These are phyloP conservation scores for Allantophomopsis cytisporea DNA, from an alignment of 2,329 filamentous ascomycete genomes.

Conservation along the genomic window DNA sequence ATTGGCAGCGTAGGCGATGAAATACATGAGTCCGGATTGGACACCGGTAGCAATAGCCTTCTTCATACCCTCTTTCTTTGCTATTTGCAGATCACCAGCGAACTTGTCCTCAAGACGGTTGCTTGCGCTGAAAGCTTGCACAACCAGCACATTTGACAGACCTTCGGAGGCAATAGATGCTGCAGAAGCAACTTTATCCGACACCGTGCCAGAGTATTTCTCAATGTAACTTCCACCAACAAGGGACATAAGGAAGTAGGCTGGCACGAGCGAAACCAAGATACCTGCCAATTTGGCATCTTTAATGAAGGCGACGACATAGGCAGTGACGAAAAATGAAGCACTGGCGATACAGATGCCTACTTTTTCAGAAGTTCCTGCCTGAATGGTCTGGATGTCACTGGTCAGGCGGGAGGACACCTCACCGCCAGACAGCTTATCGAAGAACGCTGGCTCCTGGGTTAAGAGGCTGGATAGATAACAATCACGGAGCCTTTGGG, in stretches of 20 bases:
- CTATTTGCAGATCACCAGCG: constrained; percentile 24
- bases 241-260: constrained; percentile 21
- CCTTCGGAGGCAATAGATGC: constrained; percentile 37
- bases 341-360: constrained; percentile 42
- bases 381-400: constrained; percentile 46
- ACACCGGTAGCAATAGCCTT: constrained; percentile 33
- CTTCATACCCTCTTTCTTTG: constrained; percentile 28
- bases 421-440: constrained; percentile 46
- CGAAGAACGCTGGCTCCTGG: constrained; percentile 54
- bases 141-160: constrained; percentile 32
- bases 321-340: constrained; percentile 35
- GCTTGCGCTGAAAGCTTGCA: constrained; percentile 37
- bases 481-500: constrained; percentile 37
- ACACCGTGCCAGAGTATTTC: constrained; percentile 27
- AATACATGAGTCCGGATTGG: constrained; percentile 37
- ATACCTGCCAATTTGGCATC: constrained; percentile 44
- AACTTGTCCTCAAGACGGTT: constrained; percentile 34
- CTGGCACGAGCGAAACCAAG: constrained; percentile 37
- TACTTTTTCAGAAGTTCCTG: constrained; percentile 51
- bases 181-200: constrained; percentile 30
- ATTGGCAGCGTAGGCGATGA: constrained; percentile 41
- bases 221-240: constrained; percentile 32
- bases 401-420: constrained; percentile 47
- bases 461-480: constrained; percentile 51
- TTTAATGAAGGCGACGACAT: constrained; percentile 42